Base-by-base conservation (phyloP, 1,284 basidiomycete species). In the Fomitiporia mediterranea region DNA sequence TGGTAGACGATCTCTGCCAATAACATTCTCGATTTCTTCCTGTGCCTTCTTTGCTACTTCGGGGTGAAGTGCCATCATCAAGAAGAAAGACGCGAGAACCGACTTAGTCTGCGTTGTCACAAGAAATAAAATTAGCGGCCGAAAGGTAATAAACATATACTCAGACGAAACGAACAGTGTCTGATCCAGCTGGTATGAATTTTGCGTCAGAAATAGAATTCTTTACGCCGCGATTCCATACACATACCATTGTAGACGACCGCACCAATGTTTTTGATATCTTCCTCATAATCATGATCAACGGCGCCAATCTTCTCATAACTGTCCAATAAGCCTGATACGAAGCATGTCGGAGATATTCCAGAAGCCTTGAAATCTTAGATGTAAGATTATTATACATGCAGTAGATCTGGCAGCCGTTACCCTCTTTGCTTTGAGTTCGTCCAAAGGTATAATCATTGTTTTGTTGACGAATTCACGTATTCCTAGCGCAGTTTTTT, bases 151-250 rank as follows among this genome's bases (percentile, higher is more conserved):
- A n/a, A 28, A 62, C 42, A 2, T 57, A 59, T 8, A 51, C 37
- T n/a, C 32, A 30, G 4, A 58, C 39, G 49, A 59, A 61, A 32
- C 51, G n/a, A 21, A 57, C 56, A 9, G 56, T 53, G 17, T 57
- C 56, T 13, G 53, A 39, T 8, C 56, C 51, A 13, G 51, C 56
- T 57, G 19, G 78, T 69, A 19, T 47, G n/a, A 11, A 63, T 63
- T 50, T 73, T 69, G 21, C 11, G 2, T 11, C 42, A 23, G 42
- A 21, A n/a, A n/a, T n/a, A n/a, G n/a, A n/a, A n/a, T n/a, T 23
- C 21, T 78, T 69, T 58, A 71, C 73, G 56, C 23, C 15, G 15
- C 32, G 15, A 9, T 13, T 27, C 23, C 27, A 23, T 6, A 5
- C 17, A 38, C 34, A 39, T 27, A 53, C 51, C 51, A 43, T 32